phyloP scores from a whole-genome alignment of 768 basidiomycete species.

The Amanita phalloides region DNA sequence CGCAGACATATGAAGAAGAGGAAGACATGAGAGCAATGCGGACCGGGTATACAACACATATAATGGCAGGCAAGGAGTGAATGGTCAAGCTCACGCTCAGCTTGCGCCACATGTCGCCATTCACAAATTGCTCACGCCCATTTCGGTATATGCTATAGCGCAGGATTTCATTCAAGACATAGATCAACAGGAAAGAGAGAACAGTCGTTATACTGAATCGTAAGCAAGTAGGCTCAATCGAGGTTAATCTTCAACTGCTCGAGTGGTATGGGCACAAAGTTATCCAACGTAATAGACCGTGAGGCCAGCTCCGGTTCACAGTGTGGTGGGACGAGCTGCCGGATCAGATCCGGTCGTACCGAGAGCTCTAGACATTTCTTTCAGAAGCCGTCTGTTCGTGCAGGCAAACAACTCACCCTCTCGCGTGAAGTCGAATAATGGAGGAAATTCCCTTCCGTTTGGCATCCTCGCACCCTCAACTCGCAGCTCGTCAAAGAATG shows the following conservation, averaged over 20 bases:
- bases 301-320: constrained; percentile 83
- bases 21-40: constrained; percentile 14
- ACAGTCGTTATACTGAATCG: constrained; percentile 8
- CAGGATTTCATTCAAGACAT: constrained; percentile 34
- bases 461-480: constrained; percentile 90
- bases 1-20: constrained; percentile 42
- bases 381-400: constrained; percentile 1
- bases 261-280: constrained; percentile 94
- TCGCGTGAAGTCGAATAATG: constrained; percentile 89
- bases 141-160: constrained; percentile 4
- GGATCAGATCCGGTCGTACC: constrained; percentile 89
- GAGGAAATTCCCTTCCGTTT: constrained; percentile 93
- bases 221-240: constrained; percentile 44
- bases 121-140: constrained; percentile 13
- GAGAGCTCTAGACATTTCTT: constrained; percentile 66
- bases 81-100: neutral
- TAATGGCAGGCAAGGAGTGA: constrained; percentile 2
- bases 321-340: constrained; percentile 81
- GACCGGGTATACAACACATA: neutral
- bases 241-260: constrained; percentile 91
- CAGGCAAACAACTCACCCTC: constrained; percentile 57
- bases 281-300: constrained; percentile 78
- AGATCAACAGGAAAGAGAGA: constrained; percentile 20
- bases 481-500: constrained; percentile 96
- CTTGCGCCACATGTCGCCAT: neutral